phyloP scores from a whole-genome alignment of 2,329 filamentous ascomycete species.

The Plectosphaerella plurivora region DNA sequence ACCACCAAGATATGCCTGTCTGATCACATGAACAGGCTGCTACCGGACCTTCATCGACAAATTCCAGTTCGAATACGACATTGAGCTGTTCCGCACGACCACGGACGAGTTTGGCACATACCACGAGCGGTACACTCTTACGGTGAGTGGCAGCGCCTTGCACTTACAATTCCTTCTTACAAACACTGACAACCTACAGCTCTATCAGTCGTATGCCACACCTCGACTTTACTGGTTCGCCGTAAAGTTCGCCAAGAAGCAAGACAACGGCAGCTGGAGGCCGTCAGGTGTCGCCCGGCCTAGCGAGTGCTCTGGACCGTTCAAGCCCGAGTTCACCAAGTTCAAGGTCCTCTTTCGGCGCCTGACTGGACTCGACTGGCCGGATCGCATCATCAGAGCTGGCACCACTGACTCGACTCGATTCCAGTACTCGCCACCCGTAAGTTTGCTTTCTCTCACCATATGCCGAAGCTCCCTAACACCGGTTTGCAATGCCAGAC shows the following conservation, averaged over 20 bases:
- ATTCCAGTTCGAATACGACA: conserved; percentile 58
- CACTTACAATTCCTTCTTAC: background rate
- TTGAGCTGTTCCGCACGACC: conserved; percentile 38
- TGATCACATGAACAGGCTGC: conserved; percentile 37
- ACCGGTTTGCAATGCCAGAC: conserved; percentile 1
- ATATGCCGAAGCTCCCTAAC: no score
- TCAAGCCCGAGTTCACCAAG: conserved; percentile 37
- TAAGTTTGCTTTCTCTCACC: conserved; percentile 20
- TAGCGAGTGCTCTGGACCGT: conserved; percentile 30
- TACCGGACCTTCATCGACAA: conserved; percentile 62
- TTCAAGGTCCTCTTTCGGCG: conserved; percentile 55
- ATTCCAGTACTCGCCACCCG: conserved; percentile 44
- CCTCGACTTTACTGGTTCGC: conserved; percentile 60
- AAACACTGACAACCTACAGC: conserved; percentile 32
- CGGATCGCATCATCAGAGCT: conserved; percentile 39
- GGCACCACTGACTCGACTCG: conserved; percentile 21
- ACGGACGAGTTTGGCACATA: conserved; percentile 6
- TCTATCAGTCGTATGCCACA: conserved; percentile 60
- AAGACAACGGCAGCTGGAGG: conserved; percentile 15
- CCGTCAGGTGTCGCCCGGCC: conserved; percentile 24
- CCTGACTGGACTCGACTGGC: conserved; percentile 57
- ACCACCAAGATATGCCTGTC: background rate
- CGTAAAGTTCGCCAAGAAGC: conserved; percentile 42
- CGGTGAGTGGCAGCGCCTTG: conserved; percentile 37
- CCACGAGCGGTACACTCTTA: conserved; percentile 40